Evolutionary conservation across 352 stramenopile species (phyloP), one percentile per base, ranked within the genome.

Genomic region (Phytopythium sindhum): DNA sequence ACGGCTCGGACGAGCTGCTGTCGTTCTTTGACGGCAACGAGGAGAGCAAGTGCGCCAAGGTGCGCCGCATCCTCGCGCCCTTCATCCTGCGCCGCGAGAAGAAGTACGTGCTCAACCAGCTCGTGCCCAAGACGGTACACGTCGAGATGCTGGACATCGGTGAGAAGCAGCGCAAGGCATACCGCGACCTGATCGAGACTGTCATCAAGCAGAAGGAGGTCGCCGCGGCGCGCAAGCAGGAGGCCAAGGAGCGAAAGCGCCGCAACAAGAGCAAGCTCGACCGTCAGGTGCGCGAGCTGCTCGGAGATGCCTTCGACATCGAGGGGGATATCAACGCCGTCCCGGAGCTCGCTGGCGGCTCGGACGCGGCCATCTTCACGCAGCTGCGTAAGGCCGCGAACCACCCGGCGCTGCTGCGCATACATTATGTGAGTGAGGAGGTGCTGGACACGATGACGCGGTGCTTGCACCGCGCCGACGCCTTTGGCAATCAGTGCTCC

Each of bases 1-100:
- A 92, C 62, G 86, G 86, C 10, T 93, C 84, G 0, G 84, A 95
- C 54, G 84, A 91, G 47, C 66, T 95, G 4, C 62, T 93, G 48
- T 82, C 72, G 21, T 95, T 95, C 61, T 95, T 95, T 47, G 84
- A 91, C 42, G 86, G 84, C 12, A 90, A 71, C 21, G 82, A 92
- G 65, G 74, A 91, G 33, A 90, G 81, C 60, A 93, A 93, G 63
- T 90, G 80, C 47, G 73, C 81, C 2, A 91, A 97, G 81, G 79
- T 97, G 19, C 87, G 87, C 24, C 90, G 96, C 57, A 89, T 99
- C 60, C 89, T 99, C 69, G 90, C 93, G n/a, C 97, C 97, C 1
- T 99, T 99, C 73, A 97, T 99, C 11, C 77, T 99, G 44, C 78
- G 97, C 11, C 86, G 97, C 29, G 88, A 98, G 42, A 99, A 99